These are phyloP conservation scores for Psilocybe azurescens DNA, from an alignment of 768 basidiomycete genomes.

Conservation along the genomic window DNA sequence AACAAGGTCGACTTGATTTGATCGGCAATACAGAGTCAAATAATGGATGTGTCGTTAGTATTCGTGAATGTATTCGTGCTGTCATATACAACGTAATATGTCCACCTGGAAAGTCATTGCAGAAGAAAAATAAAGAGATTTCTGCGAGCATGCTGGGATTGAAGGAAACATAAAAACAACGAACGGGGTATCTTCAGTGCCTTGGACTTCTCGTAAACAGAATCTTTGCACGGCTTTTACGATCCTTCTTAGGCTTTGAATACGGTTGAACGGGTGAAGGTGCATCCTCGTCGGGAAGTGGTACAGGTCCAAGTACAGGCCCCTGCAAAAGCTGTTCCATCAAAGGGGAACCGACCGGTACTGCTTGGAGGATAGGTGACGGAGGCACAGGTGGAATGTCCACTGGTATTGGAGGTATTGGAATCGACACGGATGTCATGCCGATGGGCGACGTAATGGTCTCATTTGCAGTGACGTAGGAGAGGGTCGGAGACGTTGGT, in stretches of 20 bases:
- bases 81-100: neutral
- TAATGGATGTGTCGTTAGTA: neutral
- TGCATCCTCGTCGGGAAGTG: slow-evolving; percentile 26
- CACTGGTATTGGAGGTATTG: slow-evolving; percentile 1
- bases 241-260: slow-evolving; percentile 9
- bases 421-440: neutral
- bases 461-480: neutral
- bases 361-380: slow-evolving; percentile 12
- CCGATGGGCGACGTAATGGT: neutral
- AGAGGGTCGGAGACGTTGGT: slow-evolving; percentile 5
- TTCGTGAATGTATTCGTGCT: slow-evolving; percentile 2
- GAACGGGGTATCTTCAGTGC: neutral
- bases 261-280: neutral
- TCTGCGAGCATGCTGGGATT: neutral
- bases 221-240: slow-evolving; percentile 12
- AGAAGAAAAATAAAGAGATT: too few species aligned
- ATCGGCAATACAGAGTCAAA: neutral
- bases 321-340: slow-evolving; percentile 27
- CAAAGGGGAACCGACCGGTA: slow-evolving; percentile 25
- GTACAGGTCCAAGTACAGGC: slow-evolving; percentile 24
- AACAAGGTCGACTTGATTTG: neutral
- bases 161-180: too few species aligned
- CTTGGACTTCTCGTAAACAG: slow-evolving; percentile 19
- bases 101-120: too few species aligned
- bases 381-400: slow-evolving; percentile 17